These are phyloP conservation scores for Petunia secreta DNA, from an alignment of 257 asterid genomes.

Conservation along the genomic window DNA sequence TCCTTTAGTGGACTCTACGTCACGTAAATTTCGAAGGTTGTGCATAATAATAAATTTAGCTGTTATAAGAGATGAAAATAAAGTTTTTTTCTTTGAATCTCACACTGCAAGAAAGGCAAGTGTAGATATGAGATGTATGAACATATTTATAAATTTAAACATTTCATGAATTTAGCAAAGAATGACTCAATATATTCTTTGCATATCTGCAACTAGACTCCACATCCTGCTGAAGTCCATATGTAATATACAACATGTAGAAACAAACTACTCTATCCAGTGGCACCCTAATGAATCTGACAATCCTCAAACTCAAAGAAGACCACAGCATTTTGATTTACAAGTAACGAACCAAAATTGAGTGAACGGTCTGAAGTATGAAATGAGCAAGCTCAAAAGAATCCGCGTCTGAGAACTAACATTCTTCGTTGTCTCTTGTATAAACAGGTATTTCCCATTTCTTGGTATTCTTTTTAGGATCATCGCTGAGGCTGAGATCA, in stretches of 20 bases:
- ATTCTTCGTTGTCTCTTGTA: slow-evolving; percentile 57
- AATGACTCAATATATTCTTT: neutral
- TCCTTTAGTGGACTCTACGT: neutral
- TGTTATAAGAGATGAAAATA: slow-evolving; percentile 8
- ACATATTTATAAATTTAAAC: neutral
- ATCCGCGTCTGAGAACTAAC: slow-evolving; percentile 41
- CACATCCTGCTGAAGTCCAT: neutral
- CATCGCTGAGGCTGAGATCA: slow-evolving; percentile 86
- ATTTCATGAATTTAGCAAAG: slow-evolving; percentile 19
- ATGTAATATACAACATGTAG: neutral
- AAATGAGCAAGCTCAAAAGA: neutral
- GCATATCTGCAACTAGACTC: neutral
- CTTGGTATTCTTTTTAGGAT: slow-evolving; percentile 90
- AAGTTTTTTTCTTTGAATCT: neutral
- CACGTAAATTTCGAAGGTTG: neutral
- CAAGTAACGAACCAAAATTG: neutral
- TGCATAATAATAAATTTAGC: neutral
- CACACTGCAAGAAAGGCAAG: neutral
- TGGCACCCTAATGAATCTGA: neutral
- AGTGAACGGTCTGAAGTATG: neutral
- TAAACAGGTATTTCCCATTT: slow-evolving; percentile 79
- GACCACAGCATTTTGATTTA: slow-evolving; percentile 17
- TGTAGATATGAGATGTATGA: slow-evolving; percentile 22
- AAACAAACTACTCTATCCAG: neutral
- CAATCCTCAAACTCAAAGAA: neutral